Percentiles rank a stretch among this genome's conserved stretches.
Conservation (phyloP, 2,329 filamentous ascomycete genomes). For the Xylaria sp. region DNA sequence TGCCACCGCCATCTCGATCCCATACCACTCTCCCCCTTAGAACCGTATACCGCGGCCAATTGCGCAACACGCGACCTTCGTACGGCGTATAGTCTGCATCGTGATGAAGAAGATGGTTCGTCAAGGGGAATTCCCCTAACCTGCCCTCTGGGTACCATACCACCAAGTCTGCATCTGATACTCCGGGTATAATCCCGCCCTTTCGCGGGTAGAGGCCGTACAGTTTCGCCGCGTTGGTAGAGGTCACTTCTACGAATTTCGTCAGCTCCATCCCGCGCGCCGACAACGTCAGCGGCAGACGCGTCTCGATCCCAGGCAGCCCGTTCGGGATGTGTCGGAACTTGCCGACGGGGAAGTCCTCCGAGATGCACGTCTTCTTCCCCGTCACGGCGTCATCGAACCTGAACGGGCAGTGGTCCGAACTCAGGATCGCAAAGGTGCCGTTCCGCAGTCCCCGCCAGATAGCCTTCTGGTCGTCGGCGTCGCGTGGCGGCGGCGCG, state of each 20-base stretch:
- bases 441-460: constrained; percentile 62
- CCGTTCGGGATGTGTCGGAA: constrained; percentile 70
- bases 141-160: constrained; percentile 64
- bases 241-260: constrained; percentile 65
- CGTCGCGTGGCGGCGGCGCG: constrained; percentile 61
- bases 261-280: constrained; percentile 55
- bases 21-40: constrained; percentile 68
- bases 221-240: constrained; percentile 65
- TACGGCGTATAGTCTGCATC: constrained; percentile 71
- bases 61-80: constrained; percentile 64
- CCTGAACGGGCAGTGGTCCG: constrained; percentile 59
- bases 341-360: constrained; percentile 55
- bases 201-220: constrained; percentile 65
- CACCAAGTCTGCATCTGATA: constrained; percentile 65
- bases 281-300: constrained; percentile 59
- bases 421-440: constrained; percentile 61
- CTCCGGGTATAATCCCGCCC: constrained; percentile 60
- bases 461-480: constrained; percentile 60
- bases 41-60: constrained; percentile 71
- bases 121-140: constrained; percentile 56
- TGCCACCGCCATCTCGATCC: constrained; percentile 63
- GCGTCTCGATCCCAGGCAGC: constrained; percentile 66
- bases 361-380: constrained; percentile 60
- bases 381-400: constrained; percentile 58
- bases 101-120: constrained; percentile 67